phyloP scores from a whole-genome alignment of 192 early-diverging fungal genomes.

The Linnemannia exigua region DNA sequence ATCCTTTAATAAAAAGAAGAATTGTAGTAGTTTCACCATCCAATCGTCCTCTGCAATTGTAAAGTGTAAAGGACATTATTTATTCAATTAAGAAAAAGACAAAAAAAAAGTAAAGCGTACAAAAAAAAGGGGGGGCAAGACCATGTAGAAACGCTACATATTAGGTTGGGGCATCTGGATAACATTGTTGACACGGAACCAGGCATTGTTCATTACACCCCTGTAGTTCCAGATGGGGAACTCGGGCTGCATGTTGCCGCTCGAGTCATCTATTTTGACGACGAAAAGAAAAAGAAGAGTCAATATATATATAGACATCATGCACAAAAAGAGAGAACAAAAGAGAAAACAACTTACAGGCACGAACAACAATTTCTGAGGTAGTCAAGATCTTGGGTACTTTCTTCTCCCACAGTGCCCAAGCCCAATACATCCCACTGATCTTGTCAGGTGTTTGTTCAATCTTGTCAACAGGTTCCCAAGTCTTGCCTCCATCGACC shows the following conservation, averaged over 20 bases:
- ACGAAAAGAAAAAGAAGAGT: slow-evolving; percentile 1
- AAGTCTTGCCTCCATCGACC: slow-evolving; percentile 87
- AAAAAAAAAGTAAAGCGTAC: neutral
- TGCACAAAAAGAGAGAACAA: neutral
- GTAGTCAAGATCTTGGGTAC: slow-evolving; percentile 59
- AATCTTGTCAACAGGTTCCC: slow-evolving; percentile 79
- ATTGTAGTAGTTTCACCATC: neutral
- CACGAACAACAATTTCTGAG: slow-evolving; percentile 81
- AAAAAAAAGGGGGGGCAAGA: no score
- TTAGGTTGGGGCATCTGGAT: slow-evolving; percentile 39
- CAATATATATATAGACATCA: neutral
- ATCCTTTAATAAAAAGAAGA: neutral
- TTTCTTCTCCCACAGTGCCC: slow-evolving; percentile 85
- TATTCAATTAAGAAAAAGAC: neutral
- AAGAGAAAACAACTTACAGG: slow-evolving; percentile 64
- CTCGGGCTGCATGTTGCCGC: slow-evolving; percentile 91
- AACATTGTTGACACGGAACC: slow-evolving; percentile 53
- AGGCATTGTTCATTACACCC: slow-evolving; percentile 85
- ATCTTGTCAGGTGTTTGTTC: slow-evolving; percentile 57
- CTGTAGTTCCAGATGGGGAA: slow-evolving; percentile 83
- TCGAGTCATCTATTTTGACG: slow-evolving; percentile 69
- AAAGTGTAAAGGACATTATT: neutral
- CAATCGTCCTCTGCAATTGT: neutral
- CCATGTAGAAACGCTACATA: slow-evolving; percentile 12
- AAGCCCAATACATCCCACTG: slow-evolving; percentile 77